Conservation (phyloP, 2,329 filamentous ascomycete genomes). For the Verruconis gallopava region DNA sequence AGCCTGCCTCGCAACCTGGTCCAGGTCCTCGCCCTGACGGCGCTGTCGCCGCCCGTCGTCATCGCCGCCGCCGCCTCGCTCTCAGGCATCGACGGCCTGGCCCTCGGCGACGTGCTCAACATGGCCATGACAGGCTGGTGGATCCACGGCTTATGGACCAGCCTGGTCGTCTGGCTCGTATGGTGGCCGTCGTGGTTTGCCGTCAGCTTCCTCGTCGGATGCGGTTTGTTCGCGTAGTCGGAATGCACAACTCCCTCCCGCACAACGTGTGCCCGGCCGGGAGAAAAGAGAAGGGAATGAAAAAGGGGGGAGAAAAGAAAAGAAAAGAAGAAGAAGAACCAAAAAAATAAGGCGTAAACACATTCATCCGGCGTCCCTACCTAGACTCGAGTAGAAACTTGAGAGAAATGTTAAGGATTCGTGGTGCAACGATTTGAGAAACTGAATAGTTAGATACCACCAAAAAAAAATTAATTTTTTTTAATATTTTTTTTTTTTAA, state of each 20-base stretch:
- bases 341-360: too few species aligned
- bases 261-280: too few species aligned
- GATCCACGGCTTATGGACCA: slow-evolving; percentile 79
- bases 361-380: too few species aligned
- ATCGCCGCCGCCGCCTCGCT: slow-evolving; percentile 16
- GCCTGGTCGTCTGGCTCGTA: slow-evolving; percentile 81
- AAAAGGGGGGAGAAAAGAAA: too few species aligned
- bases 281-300: too few species aligned
- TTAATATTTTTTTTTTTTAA: too few species aligned
- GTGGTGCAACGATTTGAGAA: too few species aligned
- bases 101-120: slow-evolving; percentile 47
- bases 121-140: slow-evolving; percentile 79
- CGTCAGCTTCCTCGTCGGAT: slow-evolving; percentile 19
- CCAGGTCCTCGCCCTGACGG: slow-evolving; percentile 16
- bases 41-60: slow-evolving; percentile 23
- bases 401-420: too few species aligned
- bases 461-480: too few species aligned
- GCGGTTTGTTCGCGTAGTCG: background rate
- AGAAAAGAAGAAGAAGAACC: too few species aligned
- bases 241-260: background rate
- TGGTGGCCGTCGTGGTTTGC: slow-evolving; percentile 91
- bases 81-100: slow-evolving; percentile 35
- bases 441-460: too few species aligned
- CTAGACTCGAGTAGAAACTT: too few species aligned
- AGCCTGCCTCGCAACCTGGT: background rate